Base-by-base conservation (phyloP, 2,329 filamentous ascomycete species). In the Microdochium nivale region DNA sequence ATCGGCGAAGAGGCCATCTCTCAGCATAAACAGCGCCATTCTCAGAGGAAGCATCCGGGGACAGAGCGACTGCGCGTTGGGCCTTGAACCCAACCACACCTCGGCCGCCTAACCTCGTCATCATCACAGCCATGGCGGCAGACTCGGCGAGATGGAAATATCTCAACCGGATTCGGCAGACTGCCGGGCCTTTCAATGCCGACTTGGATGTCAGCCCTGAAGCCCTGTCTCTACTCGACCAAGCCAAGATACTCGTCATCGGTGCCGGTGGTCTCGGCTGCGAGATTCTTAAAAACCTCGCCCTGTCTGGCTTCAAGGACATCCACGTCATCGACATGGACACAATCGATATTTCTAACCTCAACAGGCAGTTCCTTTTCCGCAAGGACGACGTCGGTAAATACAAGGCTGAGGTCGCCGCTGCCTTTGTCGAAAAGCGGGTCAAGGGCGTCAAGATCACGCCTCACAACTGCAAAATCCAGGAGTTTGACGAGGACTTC, bases 261-360 rank as follows among this genome's bases (percentile, higher is more conserved):
- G 94, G 94, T 53, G 94, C 94, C 53, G 94, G 94, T 55, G 94
- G 94, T 11, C 71, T 99, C 54, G 94, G 94, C 58, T 99, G 94
- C 62, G 94, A 99, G 67, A 95, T 99, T 46, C 75, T 99, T 50
- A 99, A 99, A 75, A 90, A 99, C 63, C 79, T 99, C 32, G 94
- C 94, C 43, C 79, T 99, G 50, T 96, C 92, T 2, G 90, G 91
- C 25, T 99, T 99, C 75, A 95, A 88, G 69, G 83, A 96, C 63
- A 96, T 99, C 59, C 90, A 99, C 73, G 94, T 99, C 53, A 97
- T 99, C 62, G 94, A 99, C 71, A 99, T 99, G 94, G 90, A 99
- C 69, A 99, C 92, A 1, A 99, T 99, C 68, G 94, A 99, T 65
- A 92, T 99, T 54, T 96, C 91, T 49, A 99, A 99, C 67, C 79